phyloP scores from a whole-genome alignment of 768 basidiomycete genomes.

The Russula griseocarnosa region DNA sequence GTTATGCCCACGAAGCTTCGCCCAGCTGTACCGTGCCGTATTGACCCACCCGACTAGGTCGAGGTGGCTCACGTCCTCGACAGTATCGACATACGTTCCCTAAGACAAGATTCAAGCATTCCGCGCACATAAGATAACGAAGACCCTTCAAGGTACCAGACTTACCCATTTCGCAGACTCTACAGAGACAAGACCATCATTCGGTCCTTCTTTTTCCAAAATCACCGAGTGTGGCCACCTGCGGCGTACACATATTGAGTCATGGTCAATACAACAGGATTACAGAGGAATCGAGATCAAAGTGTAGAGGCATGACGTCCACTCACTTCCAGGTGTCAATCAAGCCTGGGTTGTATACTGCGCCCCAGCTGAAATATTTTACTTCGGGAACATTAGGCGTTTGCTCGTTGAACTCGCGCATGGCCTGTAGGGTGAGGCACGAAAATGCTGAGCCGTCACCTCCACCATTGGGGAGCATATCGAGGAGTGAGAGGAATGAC shows the following conservation, averaged over 20 bases:
- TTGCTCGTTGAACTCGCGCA: constrained; percentile 84
- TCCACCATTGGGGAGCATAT: constrained; percentile 84
- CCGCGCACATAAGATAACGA: constrained; percentile 4
- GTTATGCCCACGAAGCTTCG: constrained; percentile 81
- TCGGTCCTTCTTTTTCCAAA: constrained; percentile 84
- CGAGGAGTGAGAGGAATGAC: constrained; percentile 67
- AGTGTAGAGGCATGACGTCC: neutral
- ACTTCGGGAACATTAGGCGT: constrained; percentile 77
- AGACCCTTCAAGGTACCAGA: neutral
- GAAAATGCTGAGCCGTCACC: constrained; percentile 95
- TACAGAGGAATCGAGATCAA: neutral
- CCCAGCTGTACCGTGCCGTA: constrained; percentile 81
- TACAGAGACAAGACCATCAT: constrained; percentile 93
- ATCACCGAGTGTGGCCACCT: constrained; percentile 44
- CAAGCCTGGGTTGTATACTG: constrained; percentile 80
- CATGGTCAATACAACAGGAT: constrained; percentile 4
- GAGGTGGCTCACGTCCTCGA: constrained; percentile 86
- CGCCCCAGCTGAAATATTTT: constrained; percentile 94
- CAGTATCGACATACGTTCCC: constrained; percentile 94
- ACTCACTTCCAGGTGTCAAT: constrained; percentile 82
- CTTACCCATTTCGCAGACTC: constrained; percentile 83
- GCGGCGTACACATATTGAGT: neutral
- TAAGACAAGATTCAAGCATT: constrained; percentile 29
- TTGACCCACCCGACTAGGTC: constrained; percentile 95
- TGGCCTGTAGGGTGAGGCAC: constrained; percentile 76